phyloP scores from a whole-genome alignment of 495 filamentous ascomycete genomes.

The Penicillium lividum region DNA sequence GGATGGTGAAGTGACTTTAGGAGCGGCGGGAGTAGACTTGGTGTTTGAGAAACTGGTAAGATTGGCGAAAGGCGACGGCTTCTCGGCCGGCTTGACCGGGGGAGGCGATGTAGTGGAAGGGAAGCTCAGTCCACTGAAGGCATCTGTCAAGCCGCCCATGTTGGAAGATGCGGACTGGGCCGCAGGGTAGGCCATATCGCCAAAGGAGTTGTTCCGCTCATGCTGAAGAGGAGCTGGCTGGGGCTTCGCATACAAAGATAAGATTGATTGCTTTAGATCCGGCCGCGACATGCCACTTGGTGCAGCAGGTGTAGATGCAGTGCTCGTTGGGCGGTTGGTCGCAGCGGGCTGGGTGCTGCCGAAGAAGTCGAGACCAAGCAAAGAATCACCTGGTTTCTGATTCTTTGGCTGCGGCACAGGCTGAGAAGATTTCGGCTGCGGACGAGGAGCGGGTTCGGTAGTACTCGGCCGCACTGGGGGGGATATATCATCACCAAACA shows the following conservation, averaged over 20 bases:
- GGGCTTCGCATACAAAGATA: conserved; percentile 90
- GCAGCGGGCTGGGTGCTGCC: conserved; percentile 66
- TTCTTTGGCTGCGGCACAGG: conserved; percentile 55
- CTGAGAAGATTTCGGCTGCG: conserved; percentile 59
- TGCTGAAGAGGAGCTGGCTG: conserved; percentile 57
- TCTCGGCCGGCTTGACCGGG: conserved; percentile 53
- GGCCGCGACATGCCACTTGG: conserved; percentile 71
- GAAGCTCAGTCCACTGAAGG: conserved; percentile 84
- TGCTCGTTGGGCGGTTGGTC: conserved; percentile 69
- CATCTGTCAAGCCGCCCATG: conserved; percentile 78
- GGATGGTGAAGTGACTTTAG: conserved; percentile 50
- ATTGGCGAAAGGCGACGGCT: conserved; percentile 70
- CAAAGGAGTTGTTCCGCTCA: conserved; percentile 65
- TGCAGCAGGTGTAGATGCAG: conserved; percentile 59
- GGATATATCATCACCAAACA: conserved; percentile 64
- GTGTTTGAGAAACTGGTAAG: conserved; percentile 61
- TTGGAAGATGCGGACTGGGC: conserved; percentile 49
- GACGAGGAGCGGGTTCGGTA: conserved; percentile 57
- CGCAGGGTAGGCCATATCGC: conserved; percentile 63
- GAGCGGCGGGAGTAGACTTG: conserved; percentile 55
- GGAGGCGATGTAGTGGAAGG: conserved; percentile 56
- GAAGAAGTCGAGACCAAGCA: conserved; percentile 92
- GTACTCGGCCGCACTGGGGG: conserved; percentile 66
- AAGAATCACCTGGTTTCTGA: conserved; percentile 75
- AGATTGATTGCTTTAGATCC: conserved; percentile 94